Evolutionary conservation across 2,329 filamentous ascomycete genomes (phyloP).

Genomic region (Herpotrichia juniperi): DNA sequence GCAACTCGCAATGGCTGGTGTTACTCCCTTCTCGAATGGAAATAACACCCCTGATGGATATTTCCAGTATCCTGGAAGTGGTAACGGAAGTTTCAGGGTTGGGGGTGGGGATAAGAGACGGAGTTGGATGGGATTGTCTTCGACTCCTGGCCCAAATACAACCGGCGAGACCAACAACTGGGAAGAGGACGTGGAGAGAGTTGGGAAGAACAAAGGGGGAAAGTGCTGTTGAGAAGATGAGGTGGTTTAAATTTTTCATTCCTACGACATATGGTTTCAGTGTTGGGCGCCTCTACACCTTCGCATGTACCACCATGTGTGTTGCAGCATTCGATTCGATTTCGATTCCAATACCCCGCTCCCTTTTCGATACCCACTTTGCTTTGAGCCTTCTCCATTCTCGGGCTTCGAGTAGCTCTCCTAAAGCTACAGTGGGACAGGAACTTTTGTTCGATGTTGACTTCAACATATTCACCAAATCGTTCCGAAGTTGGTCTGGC

Average conservation of each 20-base stretch:
- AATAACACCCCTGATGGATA: constrained; percentile 48
- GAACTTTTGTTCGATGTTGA: neutral
- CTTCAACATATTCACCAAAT: neutral
- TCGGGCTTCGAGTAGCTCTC: neutral
- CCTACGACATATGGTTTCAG: neutral
- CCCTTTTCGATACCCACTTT: constrained; percentile 2
- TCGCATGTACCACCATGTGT: neutral
- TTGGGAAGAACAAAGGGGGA: constrained; percentile 39
- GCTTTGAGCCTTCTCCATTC: neutral
- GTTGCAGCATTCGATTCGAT: neutral
- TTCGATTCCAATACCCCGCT: neutral
- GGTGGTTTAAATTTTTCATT: neutral
- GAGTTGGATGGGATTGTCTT: constrained; percentile 69
- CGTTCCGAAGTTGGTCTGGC: neutral
- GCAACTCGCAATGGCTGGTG: constrained; percentile 50
- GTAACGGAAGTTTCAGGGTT: constrained; percentile 65
- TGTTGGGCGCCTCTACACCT: neutral
- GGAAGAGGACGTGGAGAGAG: constrained; percentile 40
- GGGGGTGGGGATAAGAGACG: constrained; percentile 66
- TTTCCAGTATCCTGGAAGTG: constrained; percentile 56
- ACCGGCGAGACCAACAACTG: constrained; percentile 35
- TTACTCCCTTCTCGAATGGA: constrained; percentile 50
- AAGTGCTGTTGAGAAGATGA: constrained; percentile 33
- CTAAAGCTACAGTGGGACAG: neutral
- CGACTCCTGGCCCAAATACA: constrained; percentile 45